These are phyloP conservation scores for Metschnikowia continentalis DNA, from an alignment of 805 yeast species.

Conservation along the genomic window DNA sequence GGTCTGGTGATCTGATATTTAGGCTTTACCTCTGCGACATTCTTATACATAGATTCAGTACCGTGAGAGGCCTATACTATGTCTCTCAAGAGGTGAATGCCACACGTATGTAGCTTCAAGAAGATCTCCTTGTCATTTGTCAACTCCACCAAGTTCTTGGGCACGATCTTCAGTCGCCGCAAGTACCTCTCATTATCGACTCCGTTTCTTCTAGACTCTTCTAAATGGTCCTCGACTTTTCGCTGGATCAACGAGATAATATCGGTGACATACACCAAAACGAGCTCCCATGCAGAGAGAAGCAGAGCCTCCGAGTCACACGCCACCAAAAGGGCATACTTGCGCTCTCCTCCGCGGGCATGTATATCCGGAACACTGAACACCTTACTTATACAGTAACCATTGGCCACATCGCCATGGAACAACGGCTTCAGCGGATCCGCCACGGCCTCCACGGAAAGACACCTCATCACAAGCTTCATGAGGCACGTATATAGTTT, in stretches of 20 bases:
- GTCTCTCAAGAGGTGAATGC: slow-evolving; percentile 38
- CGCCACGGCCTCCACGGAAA: slow-evolving; percentile 62
- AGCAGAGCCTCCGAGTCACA: slow-evolving; percentile 51
- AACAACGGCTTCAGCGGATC: slow-evolving; percentile 59
- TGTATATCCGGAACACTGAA: slow-evolving; percentile 60
- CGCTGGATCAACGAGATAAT: slow-evolving; percentile 19
- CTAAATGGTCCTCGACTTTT: slow-evolving; percentile 16
- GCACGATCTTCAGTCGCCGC: slow-evolving; percentile 53
- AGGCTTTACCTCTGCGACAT: too few relatives aligned
- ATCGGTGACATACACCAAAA: slow-evolving; percentile 35
- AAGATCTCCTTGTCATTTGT: slow-evolving; percentile 51
- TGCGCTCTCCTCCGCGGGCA: slow-evolving; percentile 72
- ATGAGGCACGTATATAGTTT: slow-evolving; percentile 50
- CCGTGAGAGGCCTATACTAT: neutral
- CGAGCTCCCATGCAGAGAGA: slow-evolving; percentile 52
- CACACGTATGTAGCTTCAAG: slow-evolving; percentile 62
- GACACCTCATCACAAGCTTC: slow-evolving; percentile 57
- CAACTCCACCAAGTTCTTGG: slow-evolving; percentile 52
- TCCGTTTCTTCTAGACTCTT: slow-evolving; percentile 8
- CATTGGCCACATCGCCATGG: slow-evolving; percentile 59
- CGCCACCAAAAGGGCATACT: slow-evolving; percentile 57
- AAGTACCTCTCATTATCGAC: slow-evolving; percentile 49
- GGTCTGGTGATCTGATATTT: too few relatives aligned
- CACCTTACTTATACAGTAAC: slow-evolving; percentile 55
- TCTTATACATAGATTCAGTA: too few relatives aligned